phyloP scores from a whole-genome alignment of 106 monocot species.

The Iris macrosiphon region DNA sequence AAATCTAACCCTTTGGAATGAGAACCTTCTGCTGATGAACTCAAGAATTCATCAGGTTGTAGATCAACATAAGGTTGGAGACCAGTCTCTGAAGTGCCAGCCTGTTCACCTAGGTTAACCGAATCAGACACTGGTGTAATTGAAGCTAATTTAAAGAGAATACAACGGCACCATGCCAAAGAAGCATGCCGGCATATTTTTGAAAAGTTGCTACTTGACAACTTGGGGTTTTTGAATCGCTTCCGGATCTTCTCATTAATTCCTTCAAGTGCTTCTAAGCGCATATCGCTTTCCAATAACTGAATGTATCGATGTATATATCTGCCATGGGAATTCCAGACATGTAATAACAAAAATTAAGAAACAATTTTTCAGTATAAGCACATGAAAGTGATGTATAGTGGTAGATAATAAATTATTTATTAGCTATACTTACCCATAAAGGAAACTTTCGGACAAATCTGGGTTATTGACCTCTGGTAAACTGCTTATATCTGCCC shows the following conservation, averaged over 20 bases:
- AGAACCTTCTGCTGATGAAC: conserved; percentile 45
- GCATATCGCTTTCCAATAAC: conserved; percentile 52
- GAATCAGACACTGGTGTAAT: conserved; percentile 57
- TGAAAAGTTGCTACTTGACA: conserved; percentile 48
- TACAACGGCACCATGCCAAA: conserved; percentile 81
- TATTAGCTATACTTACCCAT: conserved; percentile 31
- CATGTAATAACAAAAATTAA: background rate
- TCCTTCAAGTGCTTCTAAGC: conserved; percentile 68
- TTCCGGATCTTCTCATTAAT: conserved; percentile 93
- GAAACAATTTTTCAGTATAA: background rate
- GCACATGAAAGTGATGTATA: background rate
- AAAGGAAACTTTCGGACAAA: conserved; percentile 59
- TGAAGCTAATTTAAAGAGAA: conserved; percentile 62
- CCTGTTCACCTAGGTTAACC: conserved; percentile 11
- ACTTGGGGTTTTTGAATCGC: conserved; percentile 89
- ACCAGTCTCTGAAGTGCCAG: conserved; percentile 20
- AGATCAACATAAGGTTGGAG: conserved; percentile 67
- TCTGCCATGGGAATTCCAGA: conserved; percentile 24
- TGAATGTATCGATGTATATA: conserved; percentile 81
- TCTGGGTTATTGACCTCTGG: conserved; percentile 78
- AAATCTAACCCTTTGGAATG: conserved; percentile 65
- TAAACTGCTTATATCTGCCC: conserved; percentile 64
- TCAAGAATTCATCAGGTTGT: conserved; percentile 68
- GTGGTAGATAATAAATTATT: background rate
- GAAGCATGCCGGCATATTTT: conserved; percentile 89